Evolutionary conservation across 768 basidiomycete genomes (phyloP), one percentile per base, ranked within the genome.

Genomic region (Amanita inopinata): DNA sequence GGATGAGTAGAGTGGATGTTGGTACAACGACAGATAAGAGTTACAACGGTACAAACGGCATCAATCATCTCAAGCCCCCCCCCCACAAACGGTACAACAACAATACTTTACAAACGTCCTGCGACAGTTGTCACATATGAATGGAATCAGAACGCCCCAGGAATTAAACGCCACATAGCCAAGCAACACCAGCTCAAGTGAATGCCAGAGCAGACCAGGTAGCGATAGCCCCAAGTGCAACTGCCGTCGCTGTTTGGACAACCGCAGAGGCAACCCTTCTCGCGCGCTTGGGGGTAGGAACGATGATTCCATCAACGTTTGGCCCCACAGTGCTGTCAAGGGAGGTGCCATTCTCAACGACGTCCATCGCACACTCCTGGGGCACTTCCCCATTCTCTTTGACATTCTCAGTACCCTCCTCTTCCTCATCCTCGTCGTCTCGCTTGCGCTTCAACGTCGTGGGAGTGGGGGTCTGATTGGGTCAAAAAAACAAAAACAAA

Each of bases 171-270:
- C n/a, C n/a, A n/a, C n/a, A n/a, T n/a, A n/a, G n/a, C 28, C 11
- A 6, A 15, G 14, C 18, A 33, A 18, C 12, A 14, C 32, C 20
- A 6, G 23, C 49, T 69, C 52, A 81, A 47, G 63, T 66, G 57
- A 78, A 86, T 0, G 83, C 83, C 45, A 87, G 58, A 18, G 80
- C 80, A 12, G 78, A 74, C 83, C 83, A 86, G 2, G 83, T 71
- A 2, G 75, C 78, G 9, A 78, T 76, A 10, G 81, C 83, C 18
- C 83, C 83, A 30, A 86, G 58, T 0, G 73, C 71, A 23, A 79
- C 70, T 12, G 74, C 76, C 3, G 78, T 72, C 5, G 76, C 73
- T 4, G 82, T 83, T 34, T 75, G 75, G 28, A 65, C 69, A 25
- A 76, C 60, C 3, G 66, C 62, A 23, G 60, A 53, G 14, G 61